A percentile compares a stretch with the other conserved stretches of the same genome.
Conservation (phyloP, 202 grass and related monocot species). For the Digitaria exilis region DNA sequence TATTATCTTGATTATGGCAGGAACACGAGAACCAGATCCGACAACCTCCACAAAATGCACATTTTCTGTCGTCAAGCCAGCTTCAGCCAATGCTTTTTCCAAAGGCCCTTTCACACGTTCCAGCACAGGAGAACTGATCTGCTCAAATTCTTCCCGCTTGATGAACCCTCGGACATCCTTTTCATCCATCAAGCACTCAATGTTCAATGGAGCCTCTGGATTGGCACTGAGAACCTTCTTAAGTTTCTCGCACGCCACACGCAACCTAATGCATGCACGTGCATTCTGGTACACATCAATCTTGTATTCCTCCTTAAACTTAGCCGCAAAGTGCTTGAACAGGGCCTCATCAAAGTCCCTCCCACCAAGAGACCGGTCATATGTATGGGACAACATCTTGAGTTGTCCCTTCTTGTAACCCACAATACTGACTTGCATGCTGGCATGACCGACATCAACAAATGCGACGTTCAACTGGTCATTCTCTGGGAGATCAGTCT, state of each 20-base stretch:
- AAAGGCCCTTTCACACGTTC: constrained; percentile 80
- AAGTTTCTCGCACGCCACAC: constrained; percentile 83
- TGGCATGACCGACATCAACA: constrained; percentile 93
- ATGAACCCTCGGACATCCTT: constrained; percentile 94
- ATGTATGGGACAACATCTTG: constrained; percentile 81
- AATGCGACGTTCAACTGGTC: constrained; percentile 94
- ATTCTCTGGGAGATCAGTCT: constrained; percentile 83
- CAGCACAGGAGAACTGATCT: constrained; percentile 64
- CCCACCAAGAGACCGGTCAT: constrained; percentile 86
- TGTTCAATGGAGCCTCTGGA: constrained; percentile 78
- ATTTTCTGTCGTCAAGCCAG: constrained; percentile 56
- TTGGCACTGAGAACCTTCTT: constrained; percentile 98
- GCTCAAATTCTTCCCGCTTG: constrained; percentile 90
- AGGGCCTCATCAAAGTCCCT: constrained; percentile 96
- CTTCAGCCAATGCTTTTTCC: constrained; percentile 78
- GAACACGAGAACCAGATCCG: constrained; percentile 89
- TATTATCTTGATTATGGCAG: constrained; percentile 93
- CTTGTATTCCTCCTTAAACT: constrained; percentile 94
- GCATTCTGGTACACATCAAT: constrained; percentile 99
- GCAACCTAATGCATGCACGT: constrained; percentile 79
- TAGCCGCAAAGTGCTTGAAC: constrained; percentile 82
- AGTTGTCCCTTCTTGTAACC: constrained; percentile 94
- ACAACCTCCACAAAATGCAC: constrained; percentile 95
- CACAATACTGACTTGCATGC: constrained; percentile 93
- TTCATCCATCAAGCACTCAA: constrained; percentile 99